Conservation (phyloP, 163 green algal species). For the Scenedesmus sp. region DNA sequence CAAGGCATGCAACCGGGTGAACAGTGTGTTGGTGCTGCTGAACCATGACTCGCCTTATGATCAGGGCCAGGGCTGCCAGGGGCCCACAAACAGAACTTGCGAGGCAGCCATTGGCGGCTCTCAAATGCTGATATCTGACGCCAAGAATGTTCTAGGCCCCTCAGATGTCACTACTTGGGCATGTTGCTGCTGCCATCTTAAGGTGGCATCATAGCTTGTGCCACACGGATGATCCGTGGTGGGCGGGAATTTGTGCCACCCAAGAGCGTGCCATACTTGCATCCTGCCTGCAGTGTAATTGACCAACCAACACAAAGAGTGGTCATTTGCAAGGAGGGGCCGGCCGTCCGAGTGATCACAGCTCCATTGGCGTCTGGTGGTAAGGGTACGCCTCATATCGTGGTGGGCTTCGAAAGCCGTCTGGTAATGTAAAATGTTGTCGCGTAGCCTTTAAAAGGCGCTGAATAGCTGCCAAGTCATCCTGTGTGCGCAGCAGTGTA, state of each 20-base stretch:
- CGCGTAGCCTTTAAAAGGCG: constrained; percentile 6
- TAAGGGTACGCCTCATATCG: neutral
- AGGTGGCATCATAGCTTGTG: no score
- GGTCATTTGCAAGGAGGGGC: neutral
- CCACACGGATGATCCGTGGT: no score
- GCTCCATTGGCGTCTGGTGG: neutral
- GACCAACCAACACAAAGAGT: neutral
- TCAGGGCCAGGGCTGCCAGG: no score
- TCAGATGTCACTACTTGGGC: neutral
- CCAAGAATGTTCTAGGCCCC: no score
- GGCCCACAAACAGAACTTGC: no score
- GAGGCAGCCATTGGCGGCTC: no score
- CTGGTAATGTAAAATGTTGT: neutral
- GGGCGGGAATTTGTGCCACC: neutral
- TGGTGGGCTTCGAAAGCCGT: neutral
- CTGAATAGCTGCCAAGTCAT: constrained; percentile 26
- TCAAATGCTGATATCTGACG: no score
- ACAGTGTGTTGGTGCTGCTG: no score
- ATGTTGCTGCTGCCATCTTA: neutral
- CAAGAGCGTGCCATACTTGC: neutral
- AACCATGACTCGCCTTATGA: no score
- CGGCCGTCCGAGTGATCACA: neutral
- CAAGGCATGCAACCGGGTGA: no score
- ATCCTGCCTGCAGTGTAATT: neutral
- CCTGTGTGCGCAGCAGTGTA: constrained; percentile 6